Percentiles rank a stretch among this genome's conserved stretches.
Evolutionary conservation across 306 rosid genomes (phyloP).

Genomic region (Clitoria ternatea): DNA sequence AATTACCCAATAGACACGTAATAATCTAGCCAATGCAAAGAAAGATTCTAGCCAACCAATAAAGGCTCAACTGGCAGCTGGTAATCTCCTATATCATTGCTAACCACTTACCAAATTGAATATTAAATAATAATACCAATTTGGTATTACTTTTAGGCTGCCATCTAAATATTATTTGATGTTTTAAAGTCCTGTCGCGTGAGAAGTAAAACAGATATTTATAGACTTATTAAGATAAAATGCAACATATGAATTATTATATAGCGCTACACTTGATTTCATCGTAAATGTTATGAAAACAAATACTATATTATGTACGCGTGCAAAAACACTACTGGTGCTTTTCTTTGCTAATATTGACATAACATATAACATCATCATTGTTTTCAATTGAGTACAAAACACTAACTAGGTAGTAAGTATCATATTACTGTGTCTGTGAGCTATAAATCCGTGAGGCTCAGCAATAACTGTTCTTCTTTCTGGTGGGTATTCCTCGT

Average conservation of each 20-base stretch:
- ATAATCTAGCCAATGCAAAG: no score
- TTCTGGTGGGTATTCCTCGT: conserved; percentile 12
- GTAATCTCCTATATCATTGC: no score
- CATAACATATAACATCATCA: neutral
- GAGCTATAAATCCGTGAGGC: conserved; percentile 28
- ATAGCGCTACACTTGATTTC: neutral
- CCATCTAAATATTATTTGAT: neutral
- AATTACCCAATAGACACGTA: no score
- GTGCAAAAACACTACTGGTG: neutral
- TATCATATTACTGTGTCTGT: no score
- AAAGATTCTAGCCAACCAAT: no score
- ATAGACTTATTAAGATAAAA: neutral
- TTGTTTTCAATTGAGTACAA: neutral
- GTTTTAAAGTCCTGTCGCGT: neutral
- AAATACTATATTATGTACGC: neutral
- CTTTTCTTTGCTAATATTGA: neutral
- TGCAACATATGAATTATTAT: neutral
- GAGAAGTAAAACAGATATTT: neutral
- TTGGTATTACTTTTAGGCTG: neutral
- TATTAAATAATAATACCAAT: neutral
- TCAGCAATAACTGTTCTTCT: conserved; percentile 30
- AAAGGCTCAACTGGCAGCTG: no score
- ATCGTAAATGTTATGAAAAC: neutral
- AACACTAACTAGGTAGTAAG: neutral
- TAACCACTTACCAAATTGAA: neutral